Evolutionary conservation across 495 filamentous ascomycete species (phyloP).

Genomic region (Hypoxylon trugodes): DNA sequence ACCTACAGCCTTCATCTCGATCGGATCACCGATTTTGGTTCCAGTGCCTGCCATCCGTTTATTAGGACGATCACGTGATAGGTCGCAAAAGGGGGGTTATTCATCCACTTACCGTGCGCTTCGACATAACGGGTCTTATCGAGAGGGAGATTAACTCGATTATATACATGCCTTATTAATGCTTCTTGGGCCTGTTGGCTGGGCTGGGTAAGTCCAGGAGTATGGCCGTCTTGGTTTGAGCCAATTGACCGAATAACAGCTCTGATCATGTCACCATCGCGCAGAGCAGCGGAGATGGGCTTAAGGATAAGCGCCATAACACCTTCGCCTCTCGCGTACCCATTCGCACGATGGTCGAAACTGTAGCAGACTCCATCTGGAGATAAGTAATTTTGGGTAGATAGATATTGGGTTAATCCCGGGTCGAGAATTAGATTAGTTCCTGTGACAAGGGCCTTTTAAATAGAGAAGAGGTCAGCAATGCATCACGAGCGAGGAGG

Average conservation of each 20-base stretch:
- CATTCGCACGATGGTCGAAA: conserved; percentile 63
- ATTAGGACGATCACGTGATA: neutral
- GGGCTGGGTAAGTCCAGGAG: conserved; percentile 58
- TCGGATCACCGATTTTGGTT: conserved; percentile 64
- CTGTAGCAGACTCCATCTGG: conserved; percentile 46
- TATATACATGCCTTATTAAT: conserved; percentile 59
- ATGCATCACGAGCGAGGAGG: too few relatives aligned
- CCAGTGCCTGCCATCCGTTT: conserved; percentile 58
- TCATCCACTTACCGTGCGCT: conserved; percentile 43
- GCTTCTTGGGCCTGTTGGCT: conserved; percentile 58
- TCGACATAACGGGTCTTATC: conserved; percentile 57
- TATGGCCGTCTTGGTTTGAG: conserved; percentile 60
- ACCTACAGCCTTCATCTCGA: conserved; percentile 61
- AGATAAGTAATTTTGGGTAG: conserved; percentile 40
- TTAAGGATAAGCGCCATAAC: conserved; percentile 62
- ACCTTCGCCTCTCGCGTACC: conserved; percentile 69
- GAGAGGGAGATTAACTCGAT: conserved; percentile 53
- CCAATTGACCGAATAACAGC: conserved; percentile 61
- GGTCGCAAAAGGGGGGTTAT: neutral
- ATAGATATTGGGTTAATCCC: too few relatives aligned
- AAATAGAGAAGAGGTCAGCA: too few relatives aligned
- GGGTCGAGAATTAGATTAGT: neutral
- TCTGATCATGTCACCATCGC: conserved; percentile 58
- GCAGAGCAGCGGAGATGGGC: conserved; percentile 52
- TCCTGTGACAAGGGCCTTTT: too few relatives aligned